Conservation (phyloP, 768 basidiomycete species). For the Termitomyces sp. region DNA sequence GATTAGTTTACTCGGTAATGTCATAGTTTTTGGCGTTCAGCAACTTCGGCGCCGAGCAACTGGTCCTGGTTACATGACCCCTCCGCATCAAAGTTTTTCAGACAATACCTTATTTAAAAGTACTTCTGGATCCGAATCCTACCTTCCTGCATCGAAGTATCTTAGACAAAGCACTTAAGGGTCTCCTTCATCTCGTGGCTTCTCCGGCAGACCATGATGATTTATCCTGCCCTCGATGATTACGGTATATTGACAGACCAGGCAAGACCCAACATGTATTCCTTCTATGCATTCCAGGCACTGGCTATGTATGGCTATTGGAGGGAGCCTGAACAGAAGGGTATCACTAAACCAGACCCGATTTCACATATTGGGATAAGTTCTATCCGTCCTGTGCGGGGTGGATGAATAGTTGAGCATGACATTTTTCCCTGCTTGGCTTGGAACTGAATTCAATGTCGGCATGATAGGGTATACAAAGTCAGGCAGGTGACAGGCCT, state of each 20-base stretch:
- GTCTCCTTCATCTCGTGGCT: neutral
- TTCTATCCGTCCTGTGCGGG: neutral
- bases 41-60: neutral
- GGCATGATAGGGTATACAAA: constrained; percentile 2
- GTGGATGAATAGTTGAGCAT: constrained; percentile 2
- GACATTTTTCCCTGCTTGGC: constrained; percentile 1
- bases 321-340: neutral
- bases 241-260: neutral
- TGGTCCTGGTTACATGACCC: neutral
- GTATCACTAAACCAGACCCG: neutral
- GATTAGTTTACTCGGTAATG: constrained; percentile 30
- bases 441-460: constrained; percentile 4
- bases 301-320: neutral
- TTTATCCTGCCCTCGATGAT: neutral
- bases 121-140: neutral
- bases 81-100: neutral
- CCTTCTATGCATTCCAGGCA: neutral
- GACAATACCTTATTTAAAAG: neutral
- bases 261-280: neutral
- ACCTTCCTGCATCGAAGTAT: neutral
- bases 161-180: neutral
- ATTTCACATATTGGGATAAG: neutral
- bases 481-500: constrained; percentile 2
- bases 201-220: neutral
- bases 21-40: neutral